Evolutionary conservation across 1,284 basidiomycete species (phyloP).

Genomic region (Boletus semigastroideus): DNA sequence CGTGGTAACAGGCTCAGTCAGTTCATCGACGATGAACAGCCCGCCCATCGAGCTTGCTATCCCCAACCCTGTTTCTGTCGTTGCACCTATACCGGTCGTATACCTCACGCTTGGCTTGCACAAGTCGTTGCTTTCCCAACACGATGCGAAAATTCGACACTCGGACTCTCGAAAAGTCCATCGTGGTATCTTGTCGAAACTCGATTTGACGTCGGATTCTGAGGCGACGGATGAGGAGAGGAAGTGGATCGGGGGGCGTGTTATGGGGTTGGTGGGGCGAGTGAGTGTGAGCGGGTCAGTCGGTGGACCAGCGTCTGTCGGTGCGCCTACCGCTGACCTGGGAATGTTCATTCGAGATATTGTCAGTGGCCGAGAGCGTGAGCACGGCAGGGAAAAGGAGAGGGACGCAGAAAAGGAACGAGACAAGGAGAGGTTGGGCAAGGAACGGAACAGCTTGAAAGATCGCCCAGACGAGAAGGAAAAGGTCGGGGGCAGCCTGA

Average conservation of each 20-base stretch:
- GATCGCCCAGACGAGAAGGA: constrained; percentile 37
- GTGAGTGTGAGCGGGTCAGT: constrained; percentile 26
- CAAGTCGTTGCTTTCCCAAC: constrained; percentile 47
- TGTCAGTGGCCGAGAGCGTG: constrained; percentile 33
- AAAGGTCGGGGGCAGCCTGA: constrained; percentile 37
- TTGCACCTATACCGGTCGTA: constrained; percentile 6
- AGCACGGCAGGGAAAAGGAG: constrained; percentile 31
- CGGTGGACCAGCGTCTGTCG: constrained; percentile 35
- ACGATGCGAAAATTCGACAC: constrained; percentile 51
- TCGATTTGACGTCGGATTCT: constrained; percentile 42
- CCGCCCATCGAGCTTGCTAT: constrained; percentile 3
- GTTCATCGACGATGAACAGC: constrained; percentile 4
- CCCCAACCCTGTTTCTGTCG: neutral
- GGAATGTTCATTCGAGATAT: constrained; percentile 35
- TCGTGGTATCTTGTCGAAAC: constrained; percentile 53
- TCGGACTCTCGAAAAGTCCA: constrained; percentile 62
- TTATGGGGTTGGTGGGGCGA: constrained; percentile 40
- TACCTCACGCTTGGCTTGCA: constrained; percentile 51
- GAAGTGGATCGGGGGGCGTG: constrained; percentile 29
- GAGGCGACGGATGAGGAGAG: constrained; percentile 31
- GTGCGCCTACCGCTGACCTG: constrained; percentile 49
- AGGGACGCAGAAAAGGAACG: constrained; percentile 32
- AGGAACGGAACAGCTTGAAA: constrained; percentile 32
- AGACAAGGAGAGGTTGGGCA: constrained; percentile 34
- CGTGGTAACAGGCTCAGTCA: neutral